Conservation (phyloP, 1,284 basidiomycete genomes). For the Vanrija sp. region DNA sequence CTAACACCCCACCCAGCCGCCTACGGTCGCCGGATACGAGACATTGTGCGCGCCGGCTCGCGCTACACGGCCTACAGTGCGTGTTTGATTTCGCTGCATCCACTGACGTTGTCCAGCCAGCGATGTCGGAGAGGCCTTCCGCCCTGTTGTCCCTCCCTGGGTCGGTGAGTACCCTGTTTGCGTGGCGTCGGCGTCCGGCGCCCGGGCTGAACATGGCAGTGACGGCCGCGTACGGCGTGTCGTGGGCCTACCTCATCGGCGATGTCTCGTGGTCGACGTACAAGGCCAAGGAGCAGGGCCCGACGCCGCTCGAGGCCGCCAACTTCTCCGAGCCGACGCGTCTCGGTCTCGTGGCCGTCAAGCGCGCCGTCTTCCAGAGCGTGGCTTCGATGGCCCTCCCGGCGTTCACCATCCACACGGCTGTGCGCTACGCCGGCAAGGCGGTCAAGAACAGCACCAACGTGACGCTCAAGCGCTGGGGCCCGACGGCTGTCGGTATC, state of each 20-base stretch:
- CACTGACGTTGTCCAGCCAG: constrained; percentile 57
- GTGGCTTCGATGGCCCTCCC: constrained; percentile 70
- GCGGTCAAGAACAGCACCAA: constrained; percentile 65
- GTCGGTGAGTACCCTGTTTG: constrained; percentile 50
- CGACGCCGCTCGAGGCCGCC: constrained; percentile 66
- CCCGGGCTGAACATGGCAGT: constrained; percentile 18
- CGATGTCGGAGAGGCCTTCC: constrained; percentile 88
- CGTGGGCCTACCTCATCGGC: constrained; percentile 70
- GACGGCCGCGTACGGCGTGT: constrained; percentile 69
- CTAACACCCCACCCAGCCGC: constrained; percentile 57
- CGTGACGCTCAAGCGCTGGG: constrained; percentile 66
- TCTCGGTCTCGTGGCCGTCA: constrained; percentile 65
- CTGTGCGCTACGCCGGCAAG: constrained; percentile 72
- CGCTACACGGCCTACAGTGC: constrained; percentile 76
- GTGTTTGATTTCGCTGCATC: constrained; percentile 27
- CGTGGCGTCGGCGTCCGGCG: too few relatives aligned
- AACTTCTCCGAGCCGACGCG: constrained; percentile 73
- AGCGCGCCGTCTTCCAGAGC: constrained; percentile 81
- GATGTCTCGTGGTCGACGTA: constrained; percentile 91
- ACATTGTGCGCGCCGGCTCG: constrained; percentile 67
- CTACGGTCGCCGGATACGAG: constrained; percentile 72
- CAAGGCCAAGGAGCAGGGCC: constrained; percentile 71
- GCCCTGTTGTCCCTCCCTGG: constrained; percentile 75
- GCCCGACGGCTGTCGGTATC: constrained; percentile 60
- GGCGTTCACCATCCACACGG: constrained; percentile 74